phyloP scores from a whole-genome alignment of 441 rosid species.

The Caryocar brasiliense region DNA sequence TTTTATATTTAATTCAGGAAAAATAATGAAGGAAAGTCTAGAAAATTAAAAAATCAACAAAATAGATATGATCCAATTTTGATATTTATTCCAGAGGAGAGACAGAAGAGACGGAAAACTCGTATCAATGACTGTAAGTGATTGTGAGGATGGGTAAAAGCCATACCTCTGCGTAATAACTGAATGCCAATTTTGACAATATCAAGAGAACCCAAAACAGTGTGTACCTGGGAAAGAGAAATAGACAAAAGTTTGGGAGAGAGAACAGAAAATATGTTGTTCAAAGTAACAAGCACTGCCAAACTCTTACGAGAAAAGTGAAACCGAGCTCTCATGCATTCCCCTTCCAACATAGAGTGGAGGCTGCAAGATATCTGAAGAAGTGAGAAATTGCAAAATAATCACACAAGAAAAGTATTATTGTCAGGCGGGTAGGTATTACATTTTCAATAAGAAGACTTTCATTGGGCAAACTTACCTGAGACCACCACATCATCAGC shows the following conservation, averaged over 20 bases:
- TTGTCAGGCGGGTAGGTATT: too few species aligned
- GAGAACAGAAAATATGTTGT: neutral
- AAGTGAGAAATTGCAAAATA: neutral
- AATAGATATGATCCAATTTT: too few species aligned
- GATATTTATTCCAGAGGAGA: too few species aligned
- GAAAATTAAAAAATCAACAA: too few species aligned
- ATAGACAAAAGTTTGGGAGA: neutral
- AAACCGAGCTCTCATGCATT: slow-evolving; percentile 73
- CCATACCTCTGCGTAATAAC: slow-evolving; percentile 66
- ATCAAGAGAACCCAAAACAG: slow-evolving; percentile 67
- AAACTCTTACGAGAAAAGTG: slow-evolving; percentile 65
- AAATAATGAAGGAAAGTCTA: too few species aligned
- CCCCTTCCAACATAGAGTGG: slow-evolving; percentile 80
- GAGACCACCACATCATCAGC: slow-evolving; percentile 95
- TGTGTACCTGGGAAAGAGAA: slow-evolving; percentile 46
- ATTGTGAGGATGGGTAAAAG: slow-evolving; percentile 1
- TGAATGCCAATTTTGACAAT: slow-evolving; percentile 57
- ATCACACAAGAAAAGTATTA: too few species aligned
- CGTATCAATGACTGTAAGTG: too few species aligned
- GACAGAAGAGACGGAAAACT: too few species aligned
- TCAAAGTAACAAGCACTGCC: neutral
- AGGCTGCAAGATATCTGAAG: slow-evolving; percentile 37
- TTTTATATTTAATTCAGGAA: too few species aligned
- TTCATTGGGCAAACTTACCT: too few species aligned
- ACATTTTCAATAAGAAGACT: too few species aligned